Evolutionary conservation across 305 asterid genomes (phyloP).

Genomic region (Plantago lanceolata): DNA sequence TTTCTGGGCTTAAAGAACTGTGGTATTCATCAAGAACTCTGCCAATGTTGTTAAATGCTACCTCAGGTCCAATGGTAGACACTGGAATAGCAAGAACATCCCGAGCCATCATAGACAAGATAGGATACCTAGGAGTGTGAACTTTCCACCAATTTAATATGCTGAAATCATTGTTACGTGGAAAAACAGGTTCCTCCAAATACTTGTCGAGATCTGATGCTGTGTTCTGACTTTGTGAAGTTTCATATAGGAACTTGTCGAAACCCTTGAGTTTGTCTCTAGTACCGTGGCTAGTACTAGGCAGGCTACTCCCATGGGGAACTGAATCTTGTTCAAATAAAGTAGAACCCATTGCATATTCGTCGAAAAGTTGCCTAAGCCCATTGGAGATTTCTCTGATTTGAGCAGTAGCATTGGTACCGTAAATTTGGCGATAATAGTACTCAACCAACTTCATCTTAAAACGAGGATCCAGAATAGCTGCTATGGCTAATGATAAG

Average conservation of each 20-base stretch:
- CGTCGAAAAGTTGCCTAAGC: conserved; percentile 65
- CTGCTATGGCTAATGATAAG: conserved; percentile 67
- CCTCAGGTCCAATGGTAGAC: conserved; percentile 67
- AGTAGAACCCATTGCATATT: conserved; percentile 53
- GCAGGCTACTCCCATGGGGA: conserved; percentile 35
- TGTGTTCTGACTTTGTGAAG: conserved; percentile 57
- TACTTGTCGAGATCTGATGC: conserved; percentile 82
- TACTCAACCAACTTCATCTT: conserved; percentile 89
- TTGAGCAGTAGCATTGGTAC: conserved; percentile 43
- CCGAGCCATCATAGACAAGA: conserved; percentile 88
- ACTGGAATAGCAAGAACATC: conserved; percentile 76
- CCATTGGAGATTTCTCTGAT: conserved; percentile 60
- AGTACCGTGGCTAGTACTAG: conserved; percentile 44
- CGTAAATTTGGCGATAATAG: conserved; percentile 68
- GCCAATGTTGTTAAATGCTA: conserved; percentile 55
- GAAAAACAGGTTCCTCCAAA: conserved; percentile 83
- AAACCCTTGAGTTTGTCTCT: conserved; percentile 84
- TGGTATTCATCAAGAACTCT: conserved; percentile 63
- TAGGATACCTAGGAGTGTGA: conserved; percentile 93
- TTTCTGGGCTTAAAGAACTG: conserved; percentile 59
- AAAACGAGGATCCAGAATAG: conserved; percentile 83
- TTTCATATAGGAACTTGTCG: conserved; percentile 77
- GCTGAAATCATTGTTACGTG: conserved; percentile 73
- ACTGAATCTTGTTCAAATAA: conserved; percentile 43
- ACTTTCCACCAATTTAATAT: conserved; percentile 98